Evolutionary conservation across 805 yeast species (phyloP), one percentile per base, ranked within the genome.

Genomic region (Jamesozyma gamospora): DNA sequence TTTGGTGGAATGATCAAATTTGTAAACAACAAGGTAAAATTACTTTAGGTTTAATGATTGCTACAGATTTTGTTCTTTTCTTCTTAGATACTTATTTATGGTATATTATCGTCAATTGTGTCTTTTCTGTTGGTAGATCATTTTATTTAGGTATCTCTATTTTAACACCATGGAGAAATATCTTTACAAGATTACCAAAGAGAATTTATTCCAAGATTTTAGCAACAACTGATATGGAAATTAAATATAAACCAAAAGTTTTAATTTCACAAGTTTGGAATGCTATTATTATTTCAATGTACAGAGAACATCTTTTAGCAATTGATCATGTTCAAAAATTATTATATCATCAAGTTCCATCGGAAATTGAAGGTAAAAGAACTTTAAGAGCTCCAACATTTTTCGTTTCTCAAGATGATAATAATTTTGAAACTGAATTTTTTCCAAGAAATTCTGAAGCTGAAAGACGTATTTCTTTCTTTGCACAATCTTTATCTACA

Each of bases 141-240:
- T 92, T 92, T 75, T 92, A 90, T 74, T 75, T 94, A 65, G 99
- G 99, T 82, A 88, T 92, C 55, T 92, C 99, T 34, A 90, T 92
- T 50, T 78, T 88, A 72, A 92, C 99, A 32, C 99, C 99, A 47
- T 92, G 99, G 99, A 85, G 97, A 77, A 92, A 94, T 64, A 88
- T 92, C 53, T 92, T 90, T 73, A 80, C 96, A 40, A 81, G 99
- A 67, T 71, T 92, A 62, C 99, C 99, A 62, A 92, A 92, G 79
- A 86, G 99, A 79, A 86, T 92, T 52, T 94, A 92, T 73, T 86
- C 96, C 41, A 92, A 92, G 77, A 81, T 92, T 50, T 76, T 92
- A 67, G 97, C 97, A 35, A 92, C 99, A 28, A 84, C 95, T 50
- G 97, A 92, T 64, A 90, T 94, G 98, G 97, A 92, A 70, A 86